Evolutionary conservation across 345 rosid genomes (phyloP), one percentile per base, ranked within the genome.

Genomic region (Sonneratia alba): DNA sequence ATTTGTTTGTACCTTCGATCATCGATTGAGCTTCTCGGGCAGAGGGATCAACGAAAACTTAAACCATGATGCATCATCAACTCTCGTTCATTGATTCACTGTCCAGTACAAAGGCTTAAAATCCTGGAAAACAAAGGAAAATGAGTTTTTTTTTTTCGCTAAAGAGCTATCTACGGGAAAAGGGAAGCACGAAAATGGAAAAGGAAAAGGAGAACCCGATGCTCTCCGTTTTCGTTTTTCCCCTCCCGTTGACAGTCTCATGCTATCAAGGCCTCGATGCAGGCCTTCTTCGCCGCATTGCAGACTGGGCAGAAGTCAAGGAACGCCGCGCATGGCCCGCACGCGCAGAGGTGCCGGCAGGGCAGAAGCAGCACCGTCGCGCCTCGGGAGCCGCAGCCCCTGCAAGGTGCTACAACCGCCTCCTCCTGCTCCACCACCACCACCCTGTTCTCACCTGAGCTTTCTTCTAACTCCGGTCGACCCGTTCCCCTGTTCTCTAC

Each of bases 281-380:
- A 83, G 10, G 88, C 91, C 67, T 90, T 90, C 92, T 88, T 94
- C 3, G 75, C 84, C n/a, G 85, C 75, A 77, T 51, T 82, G 77
- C 98, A 94, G 38, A 90, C 79, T 5, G 96, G 98, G 70, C 98
- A 94, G 55, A 78, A 74, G 77, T 78, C 85, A 55, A 90, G 86
- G 63, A 82, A 74, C 15, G 74, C 77, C 45, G 83, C 93, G 47
- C 98, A 94, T 5, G 68, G 74, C 36, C 74, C 79, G 78, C 98
- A 94, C 37, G 95, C 76, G 78, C 93, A 88, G 36, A 94, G 88
- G 80, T 94, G 98, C 79, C 96, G 86, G 75, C 98, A 94, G 70
- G 98, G 98, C 76, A 94, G 83, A 76, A 94, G 86, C 87, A 94
- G 73, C 45, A 94, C 83, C 61, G 90, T 82, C 83, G 93, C 78